Evolutionary conservation across 2,329 filamentous ascomycete species (phyloP).

Genomic region (Microdochium trichocladiopsis): DNA sequence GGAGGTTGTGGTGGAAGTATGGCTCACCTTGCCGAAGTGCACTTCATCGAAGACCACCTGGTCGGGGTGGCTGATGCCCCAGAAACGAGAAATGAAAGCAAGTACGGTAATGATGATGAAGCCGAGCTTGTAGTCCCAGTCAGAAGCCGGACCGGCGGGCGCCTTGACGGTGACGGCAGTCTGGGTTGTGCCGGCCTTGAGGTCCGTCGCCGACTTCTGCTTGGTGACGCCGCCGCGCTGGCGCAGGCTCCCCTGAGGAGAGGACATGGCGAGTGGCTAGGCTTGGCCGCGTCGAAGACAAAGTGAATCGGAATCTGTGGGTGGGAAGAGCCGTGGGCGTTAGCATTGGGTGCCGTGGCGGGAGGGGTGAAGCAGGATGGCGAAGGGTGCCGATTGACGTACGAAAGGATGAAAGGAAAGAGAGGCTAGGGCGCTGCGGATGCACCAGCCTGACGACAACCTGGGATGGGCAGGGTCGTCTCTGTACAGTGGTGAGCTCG

Average conservation of each 20-base stretch:
- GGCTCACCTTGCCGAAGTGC: constrained; percentile 92
- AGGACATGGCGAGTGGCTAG: constrained; percentile 25
- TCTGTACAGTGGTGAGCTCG: background rate
- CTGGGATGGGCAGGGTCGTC: background rate
- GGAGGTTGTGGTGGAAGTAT: background rate
- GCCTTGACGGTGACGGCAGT: constrained; percentile 34
- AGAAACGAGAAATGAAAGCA: constrained; percentile 90
- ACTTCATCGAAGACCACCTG: constrained; percentile 99
- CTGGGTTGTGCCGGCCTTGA: constrained; percentile 41
- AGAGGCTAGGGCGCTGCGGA: background rate
- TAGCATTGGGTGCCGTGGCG: background rate
- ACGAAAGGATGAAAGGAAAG: background rate
- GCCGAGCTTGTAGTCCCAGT: constrained; percentile 79
- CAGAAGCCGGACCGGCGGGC: constrained; percentile 37
- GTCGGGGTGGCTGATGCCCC: constrained; percentile 89
- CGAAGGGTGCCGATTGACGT: background rate
- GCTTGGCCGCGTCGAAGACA: background rate
- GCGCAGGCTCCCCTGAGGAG: constrained; percentile 51
- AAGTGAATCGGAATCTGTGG: background rate
- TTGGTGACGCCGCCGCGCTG: constrained; percentile 46
- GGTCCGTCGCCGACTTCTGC: constrained; percentile 33
- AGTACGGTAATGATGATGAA: constrained; percentile 71
- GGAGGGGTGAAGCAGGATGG: background rate
- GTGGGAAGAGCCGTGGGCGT: background rate
- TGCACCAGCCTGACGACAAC: background rate